A percentile compares a stretch with the other conserved stretches of the same genome.
Conservation (phyloP, 768 basidiomycete species). For the Lactarius trivialis region DNA sequence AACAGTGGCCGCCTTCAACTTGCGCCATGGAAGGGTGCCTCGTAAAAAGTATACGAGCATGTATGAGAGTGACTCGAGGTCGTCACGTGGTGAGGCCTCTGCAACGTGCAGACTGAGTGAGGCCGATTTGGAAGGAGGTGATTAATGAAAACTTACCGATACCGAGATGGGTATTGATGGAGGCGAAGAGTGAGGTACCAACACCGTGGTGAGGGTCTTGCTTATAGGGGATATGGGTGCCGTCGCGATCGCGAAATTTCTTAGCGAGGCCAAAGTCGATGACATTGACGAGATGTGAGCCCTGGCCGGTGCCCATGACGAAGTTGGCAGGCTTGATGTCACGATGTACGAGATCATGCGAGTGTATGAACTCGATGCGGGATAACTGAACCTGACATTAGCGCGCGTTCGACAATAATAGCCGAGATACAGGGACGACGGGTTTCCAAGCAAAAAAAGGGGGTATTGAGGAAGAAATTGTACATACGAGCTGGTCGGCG, state of each 20-base stretch:
- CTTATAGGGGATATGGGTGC: slow-evolving; percentile 63
- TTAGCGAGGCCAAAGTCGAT: slow-evolving; percentile 85
- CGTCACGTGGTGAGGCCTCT: slow-evolving; percentile 75
- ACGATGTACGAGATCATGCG: slow-evolving; percentile 88
- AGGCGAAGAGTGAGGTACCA: slow-evolving; percentile 70
- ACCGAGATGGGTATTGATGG: slow-evolving; percentile 69
- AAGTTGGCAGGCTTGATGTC: slow-evolving; percentile 99
- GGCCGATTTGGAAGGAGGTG: slow-evolving; percentile 1
- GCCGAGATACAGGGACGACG: neutral
- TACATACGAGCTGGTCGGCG: slow-evolving; percentile 85
- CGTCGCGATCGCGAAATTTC: slow-evolving; percentile 64
- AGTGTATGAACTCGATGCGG: slow-evolving; percentile 95
- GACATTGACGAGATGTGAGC: slow-evolving; percentile 76
- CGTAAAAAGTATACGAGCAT: slow-evolving; percentile 80
- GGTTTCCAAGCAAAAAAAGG: slow-evolving; percentile 7
- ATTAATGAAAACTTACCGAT: slow-evolving; percentile 43
- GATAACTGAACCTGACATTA: slow-evolving; percentile 54
- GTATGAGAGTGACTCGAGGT: slow-evolving; percentile 74
- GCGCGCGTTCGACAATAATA: slow-evolving; percentile 1
- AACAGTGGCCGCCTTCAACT: slow-evolving; percentile 56
- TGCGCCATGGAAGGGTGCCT: slow-evolving; percentile 74
- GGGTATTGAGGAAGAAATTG: neutral
- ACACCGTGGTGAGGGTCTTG: slow-evolving; percentile 74
- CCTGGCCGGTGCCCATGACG: slow-evolving; percentile 82
- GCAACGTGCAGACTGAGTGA: slow-evolving; percentile 15